These are phyloP conservation scores for Pythium aquatile DNA, from an alignment of 352 stramenopile species.

Conservation along the genomic window DNA sequence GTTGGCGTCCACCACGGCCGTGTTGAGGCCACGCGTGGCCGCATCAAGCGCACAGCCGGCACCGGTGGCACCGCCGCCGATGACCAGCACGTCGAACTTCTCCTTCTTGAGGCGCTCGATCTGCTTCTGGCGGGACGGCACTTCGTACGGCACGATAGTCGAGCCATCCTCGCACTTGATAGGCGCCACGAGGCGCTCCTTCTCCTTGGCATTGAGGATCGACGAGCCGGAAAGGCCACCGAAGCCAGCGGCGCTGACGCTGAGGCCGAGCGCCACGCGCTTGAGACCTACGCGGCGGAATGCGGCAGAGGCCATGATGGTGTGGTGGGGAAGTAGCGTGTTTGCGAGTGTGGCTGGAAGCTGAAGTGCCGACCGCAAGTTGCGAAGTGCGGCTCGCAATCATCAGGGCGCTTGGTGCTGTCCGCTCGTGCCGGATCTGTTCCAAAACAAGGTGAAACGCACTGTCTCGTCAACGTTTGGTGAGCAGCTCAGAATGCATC, in stretches of 20 bases:
- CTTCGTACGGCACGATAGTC: slow-evolving; percentile 82
- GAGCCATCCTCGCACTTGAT: slow-evolving; percentile 85
- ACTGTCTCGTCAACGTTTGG: slow-evolving; percentile 12
- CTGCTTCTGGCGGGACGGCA: slow-evolving; percentile 63
- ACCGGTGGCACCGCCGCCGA: slow-evolving; percentile 91
- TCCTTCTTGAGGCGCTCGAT: slow-evolving; percentile 85
- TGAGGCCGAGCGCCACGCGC: slow-evolving; percentile 53
- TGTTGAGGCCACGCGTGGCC: slow-evolving; percentile 90
- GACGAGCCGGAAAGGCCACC: slow-evolving; percentile 53
- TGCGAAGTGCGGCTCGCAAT: slow-evolving; percentile 23
- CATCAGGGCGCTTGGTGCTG: background rate
- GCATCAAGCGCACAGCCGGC: slow-evolving; percentile 91
- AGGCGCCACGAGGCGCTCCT: slow-evolving; percentile 60
- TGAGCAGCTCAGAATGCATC: background rate
- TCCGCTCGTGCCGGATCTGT: slow-evolving; percentile 8
- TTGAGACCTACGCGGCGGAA: slow-evolving; percentile 53
- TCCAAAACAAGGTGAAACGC: slow-evolving; percentile 24
- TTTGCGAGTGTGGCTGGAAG: background rate
- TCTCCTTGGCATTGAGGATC: slow-evolving; percentile 77
- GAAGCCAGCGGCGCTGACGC: slow-evolving; percentile 44
- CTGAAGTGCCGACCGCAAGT: slow-evolving; percentile 23
- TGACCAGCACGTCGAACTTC: slow-evolving; percentile 93
- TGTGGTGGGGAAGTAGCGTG: background rate
- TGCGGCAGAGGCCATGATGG: slow-evolving; percentile 54
- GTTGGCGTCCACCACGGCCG: slow-evolving; percentile 89